Evolutionary conservation across 257 asterid species (phyloP).

Genomic region (Nicotiana sylvestris): DNA sequence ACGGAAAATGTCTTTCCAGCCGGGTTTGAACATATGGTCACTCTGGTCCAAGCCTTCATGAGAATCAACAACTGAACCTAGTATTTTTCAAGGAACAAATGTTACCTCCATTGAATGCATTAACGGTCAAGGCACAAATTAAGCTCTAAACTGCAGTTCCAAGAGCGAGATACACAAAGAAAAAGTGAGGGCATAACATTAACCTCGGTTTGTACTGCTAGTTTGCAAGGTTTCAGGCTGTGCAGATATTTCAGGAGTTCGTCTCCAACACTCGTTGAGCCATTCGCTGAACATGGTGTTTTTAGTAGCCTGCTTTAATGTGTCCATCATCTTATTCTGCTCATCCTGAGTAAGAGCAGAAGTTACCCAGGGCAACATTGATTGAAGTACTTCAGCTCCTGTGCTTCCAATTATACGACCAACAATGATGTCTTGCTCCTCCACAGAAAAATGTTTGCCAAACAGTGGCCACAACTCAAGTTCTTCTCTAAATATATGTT

Average conservation of each 20-base stretch:
- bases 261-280: conserved; percentile 44
- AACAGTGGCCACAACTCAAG: conserved; percentile 51
- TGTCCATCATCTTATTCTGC: conserved; percentile 49
- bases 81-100: not conserved
- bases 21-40: conserved; percentile 43
- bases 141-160: conserved; percentile 4
- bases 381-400: conserved; percentile 53
- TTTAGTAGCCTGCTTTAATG: conserved; percentile 42
- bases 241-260: conserved; percentile 30
- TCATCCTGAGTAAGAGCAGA: conserved; percentile 48
- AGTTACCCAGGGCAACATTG: conserved; percentile 55
- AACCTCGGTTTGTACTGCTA: conserved; percentile 25
- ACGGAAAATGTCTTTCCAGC: conserved; percentile 50
- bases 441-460: conserved; percentile 37
- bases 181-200: not conserved
- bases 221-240: conserved; percentile 23
- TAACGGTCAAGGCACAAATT: not conserved
- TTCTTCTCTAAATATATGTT: conserved; percentile 47
- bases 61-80: conserved; percentile 24
- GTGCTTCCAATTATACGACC: conserved; percentile 51
- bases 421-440: conserved; percentile 46
- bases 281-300: conserved; percentile 52
- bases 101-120: not conserved
- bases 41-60: conserved; percentile 29
- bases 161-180: not conserved